Evolutionary conservation across 1,284 basidiomycete species (phyloP), one percentile per base, ranked within the genome.

Genomic region (Athelia sp.): DNA sequence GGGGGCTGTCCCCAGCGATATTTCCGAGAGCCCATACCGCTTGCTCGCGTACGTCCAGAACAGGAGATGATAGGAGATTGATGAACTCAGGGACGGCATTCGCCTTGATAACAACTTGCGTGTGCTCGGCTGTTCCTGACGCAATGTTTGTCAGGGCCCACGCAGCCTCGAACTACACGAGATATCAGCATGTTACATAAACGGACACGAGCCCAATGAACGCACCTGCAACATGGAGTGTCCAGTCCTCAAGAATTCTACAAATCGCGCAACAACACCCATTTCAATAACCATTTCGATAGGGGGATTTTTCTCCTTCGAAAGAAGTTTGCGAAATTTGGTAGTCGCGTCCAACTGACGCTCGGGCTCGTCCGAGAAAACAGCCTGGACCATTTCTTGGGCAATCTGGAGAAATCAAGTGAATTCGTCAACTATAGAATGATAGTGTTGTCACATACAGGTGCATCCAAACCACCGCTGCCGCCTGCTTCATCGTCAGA

Each of bases 121-220:
- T 99, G 70, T 99, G 97, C 58, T 97, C 93, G 29, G 95, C 95
- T 32, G 97, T 99, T 46, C 97, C 97, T 48, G 97, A 99, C 15
- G 97, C 97, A 59, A 99, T 99, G 77, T 99, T 99, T 62, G 97
- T 99, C 59, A 99, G 79, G 43, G 97, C 97, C 97, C 97, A 99
- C 6, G 97, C 97, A 48, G 97, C 96, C 72, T 99, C 96, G 63
- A 99, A 99, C 92, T 98, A 47, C n/a, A 48, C 29, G 45, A 49
- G 42, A 55, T 47, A 51, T 57, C 46, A 53, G 47, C 43, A 24
- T 45, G 48, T 47, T 24, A 55, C 38, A 46, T 19, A 31, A 43
- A 29, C 42, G 51, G 31, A 55, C 46, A 9, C 9, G 46, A 32
- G 21, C 31, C 35, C 45, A 44, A 15, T 29, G 26, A 14, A 68